Conservation (phyloP, 1,284 basidiomycete species). For the Austropuccinia psidii region DNA sequence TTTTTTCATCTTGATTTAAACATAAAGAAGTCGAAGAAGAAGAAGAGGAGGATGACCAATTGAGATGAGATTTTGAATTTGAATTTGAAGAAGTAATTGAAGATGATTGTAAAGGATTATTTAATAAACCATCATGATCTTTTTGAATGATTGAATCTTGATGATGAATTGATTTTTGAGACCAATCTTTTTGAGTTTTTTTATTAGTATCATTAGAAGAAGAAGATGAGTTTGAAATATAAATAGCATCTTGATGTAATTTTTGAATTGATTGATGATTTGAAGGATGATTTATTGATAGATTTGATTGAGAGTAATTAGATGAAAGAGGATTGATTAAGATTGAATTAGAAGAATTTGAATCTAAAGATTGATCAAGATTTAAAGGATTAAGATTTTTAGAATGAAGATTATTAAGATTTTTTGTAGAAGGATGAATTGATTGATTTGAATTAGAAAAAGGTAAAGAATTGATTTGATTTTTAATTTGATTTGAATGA, state of each 20-base stretch:
- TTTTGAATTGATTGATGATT: not conserved
- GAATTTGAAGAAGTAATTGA: not conserved
- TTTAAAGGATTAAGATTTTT: no score
- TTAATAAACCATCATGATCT: not conserved
- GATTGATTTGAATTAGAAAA: no score
- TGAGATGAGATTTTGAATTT: not conserved
- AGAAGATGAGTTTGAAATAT: not conserved
- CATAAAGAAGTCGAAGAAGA: conserved; percentile 3
- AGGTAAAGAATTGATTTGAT: no score
- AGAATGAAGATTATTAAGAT: no score
- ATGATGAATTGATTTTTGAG: no score
- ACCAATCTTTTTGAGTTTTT: not conserved
- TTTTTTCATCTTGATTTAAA: not conserved
- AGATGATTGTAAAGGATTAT: not conserved
- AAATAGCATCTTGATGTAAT: conserved; percentile 2
- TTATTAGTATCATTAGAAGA: not conserved
- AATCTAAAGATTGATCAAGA: no score
- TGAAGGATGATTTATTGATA: no score
- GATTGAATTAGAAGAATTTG: no score
- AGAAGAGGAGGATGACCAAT: conserved; percentile 20
- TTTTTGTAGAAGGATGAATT: no score
- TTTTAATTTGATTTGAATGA: no score
- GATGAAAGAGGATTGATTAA: no score
- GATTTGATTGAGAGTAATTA: no score
- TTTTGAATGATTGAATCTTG: not conserved